A percentile compares a stretch with the other conserved stretches of the same genome.
Evolutionary conservation across 2,329 filamentous ascomycete genomes (phyloP).

Genomic region (Sporothrix brasiliensis): DNA sequence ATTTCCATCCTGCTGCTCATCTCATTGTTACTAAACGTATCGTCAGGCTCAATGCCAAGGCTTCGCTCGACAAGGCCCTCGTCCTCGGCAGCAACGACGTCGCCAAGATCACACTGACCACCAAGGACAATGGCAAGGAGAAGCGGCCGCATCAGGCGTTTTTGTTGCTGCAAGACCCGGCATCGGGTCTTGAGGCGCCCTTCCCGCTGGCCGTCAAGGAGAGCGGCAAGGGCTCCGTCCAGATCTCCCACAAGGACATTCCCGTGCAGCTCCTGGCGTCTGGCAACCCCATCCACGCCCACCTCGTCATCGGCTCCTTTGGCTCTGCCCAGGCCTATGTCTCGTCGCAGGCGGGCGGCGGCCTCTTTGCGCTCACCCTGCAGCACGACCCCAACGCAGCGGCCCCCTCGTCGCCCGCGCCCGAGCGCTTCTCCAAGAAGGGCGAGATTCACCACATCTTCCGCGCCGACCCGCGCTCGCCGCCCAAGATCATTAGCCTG

Average conservation of each 20-base stretch:
- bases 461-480: conserved; percentile 75
- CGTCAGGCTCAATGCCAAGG: conserved; percentile 61
- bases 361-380: conserved; percentile 73
- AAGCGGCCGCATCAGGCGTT: conserved; percentile 95
- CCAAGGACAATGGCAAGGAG: conserved; percentile 73
- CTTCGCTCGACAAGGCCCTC: conserved; percentile 65
- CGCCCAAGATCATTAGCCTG: conserved; percentile 76
- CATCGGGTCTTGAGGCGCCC: conserved; percentile 79
- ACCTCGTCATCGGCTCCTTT: conserved; percentile 83
- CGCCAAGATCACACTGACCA: conserved; percentile 79
- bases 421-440: conserved; percentile 80
- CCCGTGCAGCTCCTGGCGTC: conserved; percentile 77
- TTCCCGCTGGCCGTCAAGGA: conserved; percentile 85
- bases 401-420: conserved; percentile 61
- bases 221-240: conserved; percentile 80
- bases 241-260: conserved; percentile 87
- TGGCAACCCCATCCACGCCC: conserved; percentile 71
- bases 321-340: conserved; percentile 71
- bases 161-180: conserved; percentile 74
- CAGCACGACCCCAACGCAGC: conserved; percentile 64
- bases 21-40: not conserved
- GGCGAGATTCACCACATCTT: conserved; percentile 91
- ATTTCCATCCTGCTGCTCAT: no score
- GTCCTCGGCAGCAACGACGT: conserved; percentile 68
- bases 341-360: conserved; percentile 47